phyloP scores from a whole-genome alignment of 202 grass and related monocot genomes.

The Eragrostis tef region DNA sequence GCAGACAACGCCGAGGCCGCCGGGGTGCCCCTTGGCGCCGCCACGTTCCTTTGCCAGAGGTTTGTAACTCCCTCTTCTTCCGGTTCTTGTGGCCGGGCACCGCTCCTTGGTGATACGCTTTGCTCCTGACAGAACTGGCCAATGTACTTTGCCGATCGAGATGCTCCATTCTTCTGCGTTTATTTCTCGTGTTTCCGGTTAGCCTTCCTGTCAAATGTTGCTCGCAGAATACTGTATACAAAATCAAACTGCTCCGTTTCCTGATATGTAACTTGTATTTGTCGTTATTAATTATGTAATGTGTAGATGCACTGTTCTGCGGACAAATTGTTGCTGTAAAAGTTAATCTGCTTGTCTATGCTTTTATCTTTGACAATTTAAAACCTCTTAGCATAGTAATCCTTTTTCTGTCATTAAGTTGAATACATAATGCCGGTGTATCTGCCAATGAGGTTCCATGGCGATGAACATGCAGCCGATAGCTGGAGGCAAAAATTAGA shows the following conservation, averaged over 20 bases:
- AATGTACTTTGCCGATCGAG: background rate
- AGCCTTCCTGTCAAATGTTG: background rate
- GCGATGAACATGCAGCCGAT: too few relatives aligned
- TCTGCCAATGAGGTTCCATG: too few relatives aligned
- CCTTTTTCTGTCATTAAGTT: background rate
- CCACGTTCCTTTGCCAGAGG: constrained; percentile 54
- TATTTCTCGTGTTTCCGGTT: background rate
- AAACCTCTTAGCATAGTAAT: background rate
- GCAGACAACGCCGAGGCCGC: constrained; percentile 23
- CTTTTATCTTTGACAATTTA: background rate
- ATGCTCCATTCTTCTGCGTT: background rate
- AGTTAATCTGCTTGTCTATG: background rate
- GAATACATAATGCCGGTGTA: too few relatives aligned
- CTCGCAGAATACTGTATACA: too few relatives aligned
- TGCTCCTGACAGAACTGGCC: background rate
- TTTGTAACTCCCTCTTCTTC: constrained; percentile 2
- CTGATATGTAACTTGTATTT: background rate
- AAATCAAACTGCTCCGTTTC: background rate
- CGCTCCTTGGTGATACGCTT: background rate
- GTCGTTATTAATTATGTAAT: background rate
- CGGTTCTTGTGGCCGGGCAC: background rate
- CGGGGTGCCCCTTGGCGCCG: constrained; percentile 14
- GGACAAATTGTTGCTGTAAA: background rate
- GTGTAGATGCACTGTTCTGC: background rate
- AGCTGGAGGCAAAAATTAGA: background rate